Evolutionary conservation across 2,329 filamentous ascomycete genomes (phyloP).

Genomic region (Colletotrichum sp.): DNA sequence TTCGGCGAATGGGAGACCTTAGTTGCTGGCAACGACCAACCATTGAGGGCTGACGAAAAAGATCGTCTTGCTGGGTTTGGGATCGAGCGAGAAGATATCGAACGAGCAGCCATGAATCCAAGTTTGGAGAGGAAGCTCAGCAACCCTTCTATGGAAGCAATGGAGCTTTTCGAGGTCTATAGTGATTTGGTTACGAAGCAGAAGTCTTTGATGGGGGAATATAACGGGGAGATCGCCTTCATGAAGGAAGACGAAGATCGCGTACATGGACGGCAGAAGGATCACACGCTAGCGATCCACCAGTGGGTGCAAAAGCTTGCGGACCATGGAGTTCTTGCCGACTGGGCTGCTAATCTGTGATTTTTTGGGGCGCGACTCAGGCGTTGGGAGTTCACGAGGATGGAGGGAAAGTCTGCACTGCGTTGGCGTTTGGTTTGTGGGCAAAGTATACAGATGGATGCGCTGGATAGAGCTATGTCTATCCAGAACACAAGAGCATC

Average conservation of each 20-base stretch:
- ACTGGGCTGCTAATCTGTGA: slow-evolving; percentile 30
- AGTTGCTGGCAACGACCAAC: slow-evolving; percentile 5
- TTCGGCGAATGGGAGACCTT: slow-evolving; percentile 7
- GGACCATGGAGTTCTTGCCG: slow-evolving; percentile 65
- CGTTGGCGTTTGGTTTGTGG: neutral
- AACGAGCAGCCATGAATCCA: slow-evolving; percentile 20
- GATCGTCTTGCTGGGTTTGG: slow-evolving; percentile 34
- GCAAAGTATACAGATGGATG: neutral
- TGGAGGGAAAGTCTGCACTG: neutral
- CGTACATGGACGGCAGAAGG: slow-evolving; percentile 62
- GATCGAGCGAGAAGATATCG: slow-evolving; percentile 29
- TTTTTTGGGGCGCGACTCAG: neutral
- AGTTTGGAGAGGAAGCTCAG: slow-evolving; percentile 1
- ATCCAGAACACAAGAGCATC: neutral
- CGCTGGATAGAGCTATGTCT: neutral
- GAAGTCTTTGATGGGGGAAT: slow-evolving; percentile 46
- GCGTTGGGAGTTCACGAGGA: neutral
- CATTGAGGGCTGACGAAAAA: slow-evolving; percentile 26
- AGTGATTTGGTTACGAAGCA: slow-evolving; percentile 45
- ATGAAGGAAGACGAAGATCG: slow-evolving; percentile 55
- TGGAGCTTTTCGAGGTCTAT: slow-evolving; percentile 39
- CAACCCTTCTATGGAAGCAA: neutral
- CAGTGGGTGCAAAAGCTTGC: slow-evolving; percentile 73
- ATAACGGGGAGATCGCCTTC: slow-evolving; percentile 51
- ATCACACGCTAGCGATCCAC: slow-evolving; percentile 74